Evolutionary conservation across 2,329 filamentous ascomycete species (phyloP).

Genomic region (Colletotrichum falcatum): DNA sequence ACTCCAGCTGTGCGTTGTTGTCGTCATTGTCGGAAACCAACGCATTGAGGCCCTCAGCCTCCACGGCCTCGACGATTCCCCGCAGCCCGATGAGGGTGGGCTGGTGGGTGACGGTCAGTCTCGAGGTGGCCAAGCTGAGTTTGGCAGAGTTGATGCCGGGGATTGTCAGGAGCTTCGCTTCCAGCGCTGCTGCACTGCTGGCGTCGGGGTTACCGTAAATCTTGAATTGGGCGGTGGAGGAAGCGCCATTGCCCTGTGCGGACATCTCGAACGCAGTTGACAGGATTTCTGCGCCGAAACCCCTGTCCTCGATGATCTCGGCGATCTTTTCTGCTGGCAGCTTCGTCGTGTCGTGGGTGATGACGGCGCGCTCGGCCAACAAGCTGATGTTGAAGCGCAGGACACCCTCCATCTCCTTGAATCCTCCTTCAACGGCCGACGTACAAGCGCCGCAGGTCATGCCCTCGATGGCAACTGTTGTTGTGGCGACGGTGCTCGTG

Average conservation of each 20-base stretch:
- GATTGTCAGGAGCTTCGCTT: constrained; percentile 72
- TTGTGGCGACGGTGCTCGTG: constrained; percentile 69
- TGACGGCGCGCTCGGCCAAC: constrained; percentile 89
- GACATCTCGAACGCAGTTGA: constrained; percentile 75
- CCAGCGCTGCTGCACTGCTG: constrained; percentile 77
- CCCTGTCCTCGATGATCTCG: constrained; percentile 88
- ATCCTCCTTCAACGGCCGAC: constrained; percentile 86
- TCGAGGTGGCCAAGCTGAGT: constrained; percentile 78
- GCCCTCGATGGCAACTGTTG: constrained; percentile 89
- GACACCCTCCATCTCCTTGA: constrained; percentile 81
- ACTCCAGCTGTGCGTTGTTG: constrained; percentile 96
- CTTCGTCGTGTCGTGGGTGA: constrained; percentile 82
- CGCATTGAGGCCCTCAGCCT: constrained; percentile 87
- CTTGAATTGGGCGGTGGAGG: constrained; percentile 80
- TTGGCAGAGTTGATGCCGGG: constrained; percentile 80
- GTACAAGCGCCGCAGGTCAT: constrained; percentile 99
- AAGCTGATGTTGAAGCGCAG: constrained; percentile 95
- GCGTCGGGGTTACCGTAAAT: constrained; percentile 83
- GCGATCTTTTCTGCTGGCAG: constrained; percentile 80
- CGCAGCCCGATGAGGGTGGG: constrained; percentile 81
- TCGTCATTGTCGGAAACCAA: constrained; percentile 92
- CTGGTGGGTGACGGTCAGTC: constrained; percentile 79
- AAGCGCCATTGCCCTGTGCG: constrained; percentile 51
- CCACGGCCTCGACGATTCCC: constrained; percentile 83
- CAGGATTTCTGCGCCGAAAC: constrained; percentile 87